Percentiles rank a stretch among this genome's conserved stretches.
Conservation (phyloP, 306 rosid species). For the Fragaria vesca region DNA sequence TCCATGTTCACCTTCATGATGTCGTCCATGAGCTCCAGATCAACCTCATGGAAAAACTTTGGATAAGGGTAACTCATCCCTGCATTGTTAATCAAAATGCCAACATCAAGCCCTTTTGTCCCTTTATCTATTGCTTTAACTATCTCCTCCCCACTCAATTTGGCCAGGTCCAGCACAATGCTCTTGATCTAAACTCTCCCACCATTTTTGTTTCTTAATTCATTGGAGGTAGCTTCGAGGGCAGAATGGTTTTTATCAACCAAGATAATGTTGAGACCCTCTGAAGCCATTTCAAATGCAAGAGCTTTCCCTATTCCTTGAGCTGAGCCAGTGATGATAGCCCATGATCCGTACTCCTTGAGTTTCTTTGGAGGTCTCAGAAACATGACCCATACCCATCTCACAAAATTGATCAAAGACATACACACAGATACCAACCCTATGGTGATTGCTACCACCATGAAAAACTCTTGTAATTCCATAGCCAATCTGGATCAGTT, state of each 20-base stretch:
- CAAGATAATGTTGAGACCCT: constrained; percentile 47
- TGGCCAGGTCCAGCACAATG: constrained; percentile 40
- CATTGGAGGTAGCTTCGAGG: constrained; percentile 35
- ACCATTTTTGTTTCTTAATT: constrained; percentile 25
- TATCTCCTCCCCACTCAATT: constrained; percentile 26
- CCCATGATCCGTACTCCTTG: constrained; percentile 79
- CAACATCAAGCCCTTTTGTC: constrained; percentile 24
- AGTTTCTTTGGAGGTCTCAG: constrained; percentile 65
- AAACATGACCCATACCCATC: constrained; percentile 60
- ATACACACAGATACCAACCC: constrained; percentile 43
- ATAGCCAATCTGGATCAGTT: not conserved
- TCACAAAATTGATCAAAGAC: constrained; percentile 19
- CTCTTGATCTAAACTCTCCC: not conserved
- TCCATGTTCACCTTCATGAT: constrained; percentile 42
- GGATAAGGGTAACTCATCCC: constrained; percentile 48
- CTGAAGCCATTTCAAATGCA: constrained; percentile 54
- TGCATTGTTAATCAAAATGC: constrained; percentile 54
- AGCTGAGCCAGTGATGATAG: constrained; percentile 67
- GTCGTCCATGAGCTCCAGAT: constrained; percentile 13
- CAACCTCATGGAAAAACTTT: constrained; percentile 46
- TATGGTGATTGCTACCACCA: not conserved
- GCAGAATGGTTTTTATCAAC: constrained; percentile 31
- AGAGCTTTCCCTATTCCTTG: constrained; percentile 82
- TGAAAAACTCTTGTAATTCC: constrained; percentile 10
- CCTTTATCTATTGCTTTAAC: constrained; percentile 13